Evolutionary conservation across 257 asterid genomes (phyloP), one percentile per base, ranked within the genome.

Genomic region (Solanum raphanifolium): DNA sequence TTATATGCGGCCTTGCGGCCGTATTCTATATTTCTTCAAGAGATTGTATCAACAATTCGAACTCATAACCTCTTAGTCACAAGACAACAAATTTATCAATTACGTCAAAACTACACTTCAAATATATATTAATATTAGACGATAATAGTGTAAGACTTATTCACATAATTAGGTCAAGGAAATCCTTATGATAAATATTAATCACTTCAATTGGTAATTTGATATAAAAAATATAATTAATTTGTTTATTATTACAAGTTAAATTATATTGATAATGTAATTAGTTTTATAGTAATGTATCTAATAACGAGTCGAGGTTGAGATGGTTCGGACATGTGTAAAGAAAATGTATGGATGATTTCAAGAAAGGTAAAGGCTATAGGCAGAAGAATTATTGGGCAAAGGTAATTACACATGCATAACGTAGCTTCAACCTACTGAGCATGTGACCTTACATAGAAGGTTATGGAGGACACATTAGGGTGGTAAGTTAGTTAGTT

Each of bases 51-150:
- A 9, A 23, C 29, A 9, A 10, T 10, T 23, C 3, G 13, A 62
- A 62, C 69, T 7, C 3, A 5, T 9, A 23, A 9, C 0, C 2
- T 60, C 1, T 23, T 23, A 62, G 4, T 23, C 6, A 23, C 3
- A 23, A 3, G 7, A 23, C 1, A 62, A 62, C 0, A 62, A 62
- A 8, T 60, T 60, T 23, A 60, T 8, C 1, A 60, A 3, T 4
- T 23, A 60, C 1, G 12, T 2, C 1, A 60, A 60, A 0, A 23
- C 0, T 4, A 10, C 0, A 0, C 0, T 60, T 60, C 13, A 60
- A 60, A 23, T 60, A 9, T 23, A 9, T 23, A 60, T n/a, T 60
- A 23, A 23, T 75, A 11, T 27, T 39, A 20, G 60, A n/a, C 5
- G 46, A 20, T 36, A 3, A 3, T 48, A 48, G 60, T 21, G 21